Conservation (phyloP, 73 alveolate species). For the Paramecium pentaurelia region DNA sequence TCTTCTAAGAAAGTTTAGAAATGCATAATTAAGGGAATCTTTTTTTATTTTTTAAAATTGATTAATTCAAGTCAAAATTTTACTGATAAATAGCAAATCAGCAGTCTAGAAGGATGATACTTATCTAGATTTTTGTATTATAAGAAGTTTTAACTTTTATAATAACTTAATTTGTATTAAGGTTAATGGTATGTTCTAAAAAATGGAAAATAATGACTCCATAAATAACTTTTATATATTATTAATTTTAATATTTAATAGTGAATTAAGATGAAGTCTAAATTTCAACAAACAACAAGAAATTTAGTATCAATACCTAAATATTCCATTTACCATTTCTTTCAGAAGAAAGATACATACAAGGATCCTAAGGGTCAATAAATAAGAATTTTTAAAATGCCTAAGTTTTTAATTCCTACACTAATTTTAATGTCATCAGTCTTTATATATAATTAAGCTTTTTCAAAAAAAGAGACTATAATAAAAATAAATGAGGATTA, state of each 20-base stretch:
- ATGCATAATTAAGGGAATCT: not conserved
- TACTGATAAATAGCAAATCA: constrained; percentile 42
- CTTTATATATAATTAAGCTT: not conserved
- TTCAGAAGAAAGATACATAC: not conserved
- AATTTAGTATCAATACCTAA: not conserved
- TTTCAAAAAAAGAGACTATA: not conserved
- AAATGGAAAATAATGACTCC: not conserved
- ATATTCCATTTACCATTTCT: constrained; percentile 26
- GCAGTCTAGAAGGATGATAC: not conserved
- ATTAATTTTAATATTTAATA: not conserved
- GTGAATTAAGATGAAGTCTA: not conserved
- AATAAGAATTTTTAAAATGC: constrained; percentile 39
- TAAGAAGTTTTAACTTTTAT: not conserved
- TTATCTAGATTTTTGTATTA: not conserved
- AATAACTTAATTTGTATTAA: not conserved
- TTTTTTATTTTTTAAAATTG: constrained; percentile 3
- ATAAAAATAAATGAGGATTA: not conserved
- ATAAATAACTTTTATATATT: not conserved
- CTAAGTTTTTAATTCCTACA: not conserved
- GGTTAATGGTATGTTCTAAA: not conserved
- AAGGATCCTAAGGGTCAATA: constrained; percentile 11
- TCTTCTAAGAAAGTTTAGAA: not conserved
- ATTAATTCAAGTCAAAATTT: constrained; percentile 43
- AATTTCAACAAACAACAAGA: not conserved
- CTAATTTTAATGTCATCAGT: not conserved